Evolutionary conservation across 1,139 yeast species (phyloP).

Genomic region (Diutina mesorugosa): DNA sequence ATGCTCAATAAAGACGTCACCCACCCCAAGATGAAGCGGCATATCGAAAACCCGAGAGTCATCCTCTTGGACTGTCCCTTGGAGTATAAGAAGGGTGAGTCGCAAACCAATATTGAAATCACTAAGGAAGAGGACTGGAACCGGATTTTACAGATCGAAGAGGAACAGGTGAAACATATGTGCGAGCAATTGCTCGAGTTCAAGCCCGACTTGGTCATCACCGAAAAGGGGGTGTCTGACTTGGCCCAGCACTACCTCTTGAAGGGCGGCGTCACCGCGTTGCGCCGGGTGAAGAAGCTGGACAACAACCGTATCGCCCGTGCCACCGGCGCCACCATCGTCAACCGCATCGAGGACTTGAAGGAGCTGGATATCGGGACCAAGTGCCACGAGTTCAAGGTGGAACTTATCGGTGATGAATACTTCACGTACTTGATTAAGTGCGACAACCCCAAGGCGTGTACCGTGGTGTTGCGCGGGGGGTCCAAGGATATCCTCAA

Average conservation of each 20-base stretch:
- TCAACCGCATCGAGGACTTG: constrained; percentile 88
- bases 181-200: constrained; percentile 78
- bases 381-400: constrained; percentile 80
- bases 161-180: constrained; percentile 83
- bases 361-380: constrained; percentile 85
- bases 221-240: constrained; percentile 98
- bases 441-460: constrained; percentile 81
- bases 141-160: constrained; percentile 90
- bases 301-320: constrained; percentile 96
- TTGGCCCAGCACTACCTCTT: constrained; percentile 92
- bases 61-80: constrained; percentile 89
- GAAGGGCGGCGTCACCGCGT: constrained; percentile 86
- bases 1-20: constrained; percentile 92
- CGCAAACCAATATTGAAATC: constrained; percentile 95
- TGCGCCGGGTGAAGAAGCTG: constrained; percentile 90
- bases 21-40: constrained; percentile 93
- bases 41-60: constrained; percentile 78
- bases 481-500: constrained; percentile 94
- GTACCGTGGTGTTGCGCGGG: constrained; percentile 87
- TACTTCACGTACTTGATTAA: constrained; percentile 79
- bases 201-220: constrained; percentile 88
- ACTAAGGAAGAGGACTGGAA: constrained; percentile 96
- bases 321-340: constrained; percentile 96
- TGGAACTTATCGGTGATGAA: constrained; percentile 94
- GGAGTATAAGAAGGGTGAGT: constrained; percentile 98